These are phyloP conservation scores for Vachellia collinsii DNA, from an alignment of 306 rosid species.

Conservation along the genomic window DNA sequence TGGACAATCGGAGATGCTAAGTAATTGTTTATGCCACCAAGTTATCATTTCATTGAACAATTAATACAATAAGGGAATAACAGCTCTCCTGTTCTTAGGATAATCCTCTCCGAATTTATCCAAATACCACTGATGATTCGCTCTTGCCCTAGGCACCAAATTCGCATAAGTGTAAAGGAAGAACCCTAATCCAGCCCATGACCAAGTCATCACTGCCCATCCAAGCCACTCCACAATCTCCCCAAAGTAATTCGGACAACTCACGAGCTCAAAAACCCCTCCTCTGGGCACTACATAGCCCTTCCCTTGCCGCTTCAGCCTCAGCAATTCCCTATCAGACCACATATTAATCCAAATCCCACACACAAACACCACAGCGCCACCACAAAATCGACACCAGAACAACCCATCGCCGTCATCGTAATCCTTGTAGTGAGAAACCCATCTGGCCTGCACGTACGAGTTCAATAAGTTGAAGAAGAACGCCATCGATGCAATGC, in stretches of 20 bases:
- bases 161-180: constrained; percentile 71
- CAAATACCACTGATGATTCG: constrained; percentile 72
- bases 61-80: constrained; percentile 78
- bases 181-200: constrained; percentile 74
- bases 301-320: constrained; percentile 59
- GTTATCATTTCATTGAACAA: neutral
- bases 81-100: constrained; percentile 70
- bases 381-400: constrained; percentile 54
- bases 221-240: constrained; percentile 89
- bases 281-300: constrained; percentile 76
- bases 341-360: constrained; percentile 70
- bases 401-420: constrained; percentile 43
- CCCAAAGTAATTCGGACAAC: constrained; percentile 82
- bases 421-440: constrained; percentile 60
- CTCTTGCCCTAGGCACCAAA: constrained; percentile 80
- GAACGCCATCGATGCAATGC: constrained; percentile 58
- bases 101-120: constrained; percentile 85
- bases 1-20: no score
- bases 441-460: constrained; percentile 67
- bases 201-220: constrained; percentile 82
- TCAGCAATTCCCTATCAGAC: constrained; percentile 67
- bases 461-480: constrained; percentile 62
- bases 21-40: neutral
- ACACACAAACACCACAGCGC: constrained; percentile 46
- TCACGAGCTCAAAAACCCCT: constrained; percentile 70